Base-by-base conservation (phyloP, 768 basidiomycete genomes). In the Pholiota conissans region DNA sequence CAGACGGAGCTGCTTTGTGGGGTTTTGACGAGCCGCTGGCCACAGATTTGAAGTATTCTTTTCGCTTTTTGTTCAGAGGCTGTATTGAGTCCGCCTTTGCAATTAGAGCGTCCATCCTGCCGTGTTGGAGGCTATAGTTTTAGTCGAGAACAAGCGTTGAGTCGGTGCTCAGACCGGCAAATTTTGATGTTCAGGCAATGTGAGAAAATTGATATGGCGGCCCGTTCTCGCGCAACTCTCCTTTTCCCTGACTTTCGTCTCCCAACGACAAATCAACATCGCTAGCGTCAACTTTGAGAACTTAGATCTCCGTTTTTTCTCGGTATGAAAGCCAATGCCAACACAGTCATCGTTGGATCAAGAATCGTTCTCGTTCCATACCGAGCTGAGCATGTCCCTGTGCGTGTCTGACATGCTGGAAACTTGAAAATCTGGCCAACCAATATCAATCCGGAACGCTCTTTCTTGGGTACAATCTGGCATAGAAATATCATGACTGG, bases 401-500 rank as follows among this genome's bases (percentile, higher is more conserved):
- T 79, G 58, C 61, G 76, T 59, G 16, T 11, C 20, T 26, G 28
- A 16, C 22, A 32, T 24, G 32, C 24, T 24, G 34, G n/a, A 40
- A 14, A 39, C 18, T 30, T 37, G 40, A 62, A 29, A 62, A 37
- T 13, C 14, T 5, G 24, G 20, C 37, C 13, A 55, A 9, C n/a
- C 34, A 52, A 49, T 46, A 30, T 37, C 20, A 32, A 34, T 28
- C 29, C 46, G 30, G 49, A 40, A 40, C 39, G 39, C 9, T n/a
- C 3, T 40, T 4, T 2, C 18, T 22, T 35, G 4, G 20, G 2
- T n/a, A 4, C 8, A n/a, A 40, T 18, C 20, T 20, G 39, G 3
- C 9, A 29, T 60, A 94, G 91, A 89, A 74, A 65, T 98, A 97
- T 66, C 85, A 95, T 67, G 77, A 79, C 60, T 98, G 95, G 95